Evolutionary conservation across 306 rosid genomes (phyloP).

Genomic region (Phaseolus lunatus): DNA sequence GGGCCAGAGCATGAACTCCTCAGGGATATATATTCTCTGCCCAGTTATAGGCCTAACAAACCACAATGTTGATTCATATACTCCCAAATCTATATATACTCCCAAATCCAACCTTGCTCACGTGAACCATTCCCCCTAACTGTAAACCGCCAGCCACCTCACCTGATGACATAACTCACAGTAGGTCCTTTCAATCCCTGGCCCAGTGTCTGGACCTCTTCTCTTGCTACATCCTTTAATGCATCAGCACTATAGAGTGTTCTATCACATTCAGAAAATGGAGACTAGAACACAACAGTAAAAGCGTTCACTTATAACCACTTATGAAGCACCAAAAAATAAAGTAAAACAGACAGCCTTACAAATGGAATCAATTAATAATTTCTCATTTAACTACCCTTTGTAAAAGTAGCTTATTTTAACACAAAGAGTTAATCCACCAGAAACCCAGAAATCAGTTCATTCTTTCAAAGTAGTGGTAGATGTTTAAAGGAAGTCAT

Average conservation of each 20-base stretch:
- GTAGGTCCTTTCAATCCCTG: not conserved
- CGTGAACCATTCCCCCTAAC: constrained; percentile 8
- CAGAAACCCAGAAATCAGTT: not conserved
- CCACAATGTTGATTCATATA: not conserved
- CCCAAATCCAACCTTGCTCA: not conserved
- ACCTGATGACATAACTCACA: not conserved
- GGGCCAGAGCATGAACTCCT: not conserved
- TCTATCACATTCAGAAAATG: not conserved
- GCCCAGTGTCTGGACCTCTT: not conserved
- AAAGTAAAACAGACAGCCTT: not conserved
- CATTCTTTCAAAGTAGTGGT: not conserved
- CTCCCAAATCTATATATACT: not conserved
- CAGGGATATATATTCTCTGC: not conserved
- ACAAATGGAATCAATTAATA: not conserved
- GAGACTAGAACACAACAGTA: not conserved
- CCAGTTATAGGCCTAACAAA: not conserved
- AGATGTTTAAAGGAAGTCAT: not conserved
- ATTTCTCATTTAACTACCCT: not conserved
- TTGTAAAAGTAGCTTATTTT: not conserved
- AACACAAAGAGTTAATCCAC: no score
- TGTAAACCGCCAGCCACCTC: constrained; percentile 11
- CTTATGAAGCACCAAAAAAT: not conserved
- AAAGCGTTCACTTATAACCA: not conserved
- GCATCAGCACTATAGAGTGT: not conserved
- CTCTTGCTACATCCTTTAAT: not conserved